These are phyloP conservation scores for Fusarium sp. DNA, from an alignment of 2,329 filamentous ascomycete genomes.

Conservation along the genomic window DNA sequence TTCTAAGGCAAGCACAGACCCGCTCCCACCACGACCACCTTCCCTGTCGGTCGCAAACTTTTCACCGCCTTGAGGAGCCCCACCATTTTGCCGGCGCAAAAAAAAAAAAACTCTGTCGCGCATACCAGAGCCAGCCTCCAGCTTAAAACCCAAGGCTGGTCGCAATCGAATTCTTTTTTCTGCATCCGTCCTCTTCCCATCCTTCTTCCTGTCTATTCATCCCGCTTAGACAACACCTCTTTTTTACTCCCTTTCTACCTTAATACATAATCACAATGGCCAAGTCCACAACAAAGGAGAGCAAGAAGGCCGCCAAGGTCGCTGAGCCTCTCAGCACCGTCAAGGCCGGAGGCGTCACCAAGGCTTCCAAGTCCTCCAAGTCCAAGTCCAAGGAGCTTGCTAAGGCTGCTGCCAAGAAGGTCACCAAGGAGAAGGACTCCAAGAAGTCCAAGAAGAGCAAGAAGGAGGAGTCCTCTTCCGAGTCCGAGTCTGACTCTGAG, in stretches of 20 bases:
- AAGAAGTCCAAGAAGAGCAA: constrained; percentile 67
- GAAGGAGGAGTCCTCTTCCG: constrained; percentile 58
- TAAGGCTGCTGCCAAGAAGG: constrained; percentile 68
- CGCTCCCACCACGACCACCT: constrained; percentile 32
- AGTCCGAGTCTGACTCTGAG: constrained; percentile 56
- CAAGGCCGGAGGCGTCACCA: constrained; percentile 76
- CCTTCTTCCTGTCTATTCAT: constrained; percentile 24
- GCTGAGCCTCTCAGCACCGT: constrained; percentile 64
- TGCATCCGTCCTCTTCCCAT: constrained; percentile 39
- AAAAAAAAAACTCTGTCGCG: constrained; percentile 44
- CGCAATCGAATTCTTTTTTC: constrained; percentile 25
- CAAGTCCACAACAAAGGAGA: constrained; percentile 71
- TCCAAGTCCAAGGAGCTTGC: constrained; percentile 74
- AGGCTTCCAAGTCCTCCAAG: constrained; percentile 72
- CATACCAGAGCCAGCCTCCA: constrained; percentile 42
- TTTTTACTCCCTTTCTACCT: constrained; percentile 17
- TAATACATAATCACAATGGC: constrained; percentile 64
- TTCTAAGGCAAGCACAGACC: constrained; percentile 46
- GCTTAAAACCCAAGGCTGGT: constrained; percentile 39
- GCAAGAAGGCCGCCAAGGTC: constrained; percentile 66
- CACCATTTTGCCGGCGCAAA: constrained; percentile 52
- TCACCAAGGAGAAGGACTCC: constrained; percentile 59
- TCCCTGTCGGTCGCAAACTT: constrained; percentile 26
- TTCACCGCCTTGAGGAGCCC: constrained; percentile 53
- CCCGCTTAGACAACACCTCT: constrained; percentile 21